Conservation (phyloP, 495 filamentous ascomycete genomes). For the Hypoxylon intermedium region DNA sequence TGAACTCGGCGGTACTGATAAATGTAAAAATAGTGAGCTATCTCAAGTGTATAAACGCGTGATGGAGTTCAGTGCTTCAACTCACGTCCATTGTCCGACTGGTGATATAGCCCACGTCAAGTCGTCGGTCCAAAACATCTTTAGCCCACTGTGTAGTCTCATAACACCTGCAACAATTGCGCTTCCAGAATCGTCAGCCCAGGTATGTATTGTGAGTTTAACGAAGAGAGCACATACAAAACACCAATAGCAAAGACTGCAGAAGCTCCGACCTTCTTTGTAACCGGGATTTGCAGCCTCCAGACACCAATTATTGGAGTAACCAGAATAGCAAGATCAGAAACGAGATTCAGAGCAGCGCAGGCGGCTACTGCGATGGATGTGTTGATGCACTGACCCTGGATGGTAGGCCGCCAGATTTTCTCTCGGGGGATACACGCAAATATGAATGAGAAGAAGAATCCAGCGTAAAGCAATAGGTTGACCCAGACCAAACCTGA, state of each 20-base stretch:
- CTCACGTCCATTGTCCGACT: constrained; percentile 26
- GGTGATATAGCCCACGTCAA: constrained; percentile 19
- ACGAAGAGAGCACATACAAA: constrained; percentile 32
- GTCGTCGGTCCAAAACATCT: constrained; percentile 8
- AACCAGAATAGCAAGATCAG: constrained; percentile 48
- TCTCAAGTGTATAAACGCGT: neutral
- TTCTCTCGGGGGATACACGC: constrained; percentile 31
- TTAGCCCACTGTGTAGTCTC: constrained; percentile 15
- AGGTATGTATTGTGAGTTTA: neutral
- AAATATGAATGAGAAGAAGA: constrained; percentile 23
- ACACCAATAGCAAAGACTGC: constrained; percentile 40
- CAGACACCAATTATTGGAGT: constrained; percentile 47
- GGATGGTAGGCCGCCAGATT: constrained; percentile 30
- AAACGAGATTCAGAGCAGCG: constrained; percentile 47
- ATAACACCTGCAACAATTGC: constrained; percentile 21
- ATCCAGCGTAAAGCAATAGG: constrained; percentile 23
- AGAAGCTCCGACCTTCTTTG: constrained; percentile 42
- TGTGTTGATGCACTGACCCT: constrained; percentile 56
- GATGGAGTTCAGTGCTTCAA: neutral
- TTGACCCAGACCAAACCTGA: constrained; percentile 22
- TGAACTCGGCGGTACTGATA: constrained; percentile 18
- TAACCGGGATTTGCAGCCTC: constrained; percentile 39
- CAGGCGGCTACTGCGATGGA: constrained; percentile 50
- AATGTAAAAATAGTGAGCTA: neutral
- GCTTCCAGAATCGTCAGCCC: constrained; percentile 6